Base-by-base conservation (phyloP, 495 filamentous ascomycete genomes). In the Schizothecium vesticola region DNA sequence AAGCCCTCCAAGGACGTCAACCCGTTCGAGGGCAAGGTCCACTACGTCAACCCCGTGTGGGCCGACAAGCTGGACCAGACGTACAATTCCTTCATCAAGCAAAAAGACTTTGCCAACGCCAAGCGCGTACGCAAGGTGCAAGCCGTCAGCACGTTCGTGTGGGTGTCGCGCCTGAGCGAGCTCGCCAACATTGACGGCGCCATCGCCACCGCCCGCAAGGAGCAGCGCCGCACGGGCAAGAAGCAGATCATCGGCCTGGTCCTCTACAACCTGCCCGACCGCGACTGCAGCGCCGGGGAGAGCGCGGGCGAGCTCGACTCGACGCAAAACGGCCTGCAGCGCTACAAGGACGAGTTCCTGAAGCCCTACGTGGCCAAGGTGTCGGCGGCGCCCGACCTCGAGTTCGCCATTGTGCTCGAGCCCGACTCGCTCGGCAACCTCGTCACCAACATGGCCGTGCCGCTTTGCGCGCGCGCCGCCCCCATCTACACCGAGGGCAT, bases 241-340 rank as follows among this genome's bases (percentile, higher is more conserved):
- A 77, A 79, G 70, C 78, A 82, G 65, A 75, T 81, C 63, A 70
- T 83, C 8, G 76, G 80, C 1, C 82, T 88, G 67, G 88, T 90
- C 56, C 83, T 89, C 23, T 89, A 90, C 74, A 86, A 89, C 72
- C 74, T 90, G n/a, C 88, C 87, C 16, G 87, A 88, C 62, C 83
- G 88, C 56, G 88, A 90, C 74, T 90, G 88, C 71, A 81, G 83
- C 10, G 88, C 88, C 3, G 80, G 84, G 67, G 86, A 87, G 23
- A 86, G 82, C 51, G 87, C 87, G 26, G 88, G 88, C 26, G 88
- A 89, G 74, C 84, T 85, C 31, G 68, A 73, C 0, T 82, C 87
- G 69, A 81, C 75, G 5, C 71, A 87, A 67, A 81, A 76, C 55
- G 80, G 80, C 61, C 67, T 88, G 28, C 78, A 80, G 55, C 83